A percentile compares a stretch with the other conserved stretches of the same genome.
phyloP scores from a whole-genome alignment of 306 rosid species.

The Datisca glomerata region DNA sequence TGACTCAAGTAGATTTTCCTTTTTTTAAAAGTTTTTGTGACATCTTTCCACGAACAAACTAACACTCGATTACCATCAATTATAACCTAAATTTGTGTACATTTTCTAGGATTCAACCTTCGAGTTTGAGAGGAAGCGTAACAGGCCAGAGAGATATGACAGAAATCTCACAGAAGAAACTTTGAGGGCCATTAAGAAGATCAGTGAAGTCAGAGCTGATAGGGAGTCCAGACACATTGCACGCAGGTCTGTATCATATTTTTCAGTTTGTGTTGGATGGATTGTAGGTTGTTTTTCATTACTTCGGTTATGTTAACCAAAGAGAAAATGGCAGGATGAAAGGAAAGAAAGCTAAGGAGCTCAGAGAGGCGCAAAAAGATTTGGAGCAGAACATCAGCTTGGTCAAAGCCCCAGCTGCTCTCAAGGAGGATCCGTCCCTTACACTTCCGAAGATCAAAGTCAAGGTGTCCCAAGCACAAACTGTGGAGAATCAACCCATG shows the following conservation, averaged over 20 bases:
- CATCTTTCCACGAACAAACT: neutral
- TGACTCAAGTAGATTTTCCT: conserved; percentile 55
- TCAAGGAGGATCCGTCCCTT: conserved; percentile 35
- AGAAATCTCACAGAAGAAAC: conserved; percentile 47
- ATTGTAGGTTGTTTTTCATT: too few relatives aligned
- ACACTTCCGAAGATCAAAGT: conserved; percentile 41
- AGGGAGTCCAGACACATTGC: conserved; percentile 39
- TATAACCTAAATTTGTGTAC: neutral
- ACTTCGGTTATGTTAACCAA: neutral
- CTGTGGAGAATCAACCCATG: conserved; percentile 35
- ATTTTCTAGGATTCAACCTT: conserved; percentile 58
- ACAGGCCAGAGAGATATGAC: conserved; percentile 80
- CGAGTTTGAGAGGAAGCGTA: conserved; percentile 89
- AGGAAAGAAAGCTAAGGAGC: conserved; percentile 24
- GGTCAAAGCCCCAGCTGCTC: conserved; percentile 45
- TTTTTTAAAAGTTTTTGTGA: neutral
- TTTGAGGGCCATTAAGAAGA: conserved; percentile 61
- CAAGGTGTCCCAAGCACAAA: conserved; percentile 26
- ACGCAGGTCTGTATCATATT: conserved; percentile 26
- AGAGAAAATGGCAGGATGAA: conserved; percentile 29
- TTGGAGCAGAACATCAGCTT: conserved; percentile 29
- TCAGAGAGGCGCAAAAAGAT: conserved; percentile 28
- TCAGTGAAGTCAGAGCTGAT: conserved; percentile 42
- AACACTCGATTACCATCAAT: neutral
- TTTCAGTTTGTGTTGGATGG: neutral